Evolutionary conservation across 2,329 filamentous ascomycete genomes (phyloP).

Genomic region (Boeremia exigua): DNA sequence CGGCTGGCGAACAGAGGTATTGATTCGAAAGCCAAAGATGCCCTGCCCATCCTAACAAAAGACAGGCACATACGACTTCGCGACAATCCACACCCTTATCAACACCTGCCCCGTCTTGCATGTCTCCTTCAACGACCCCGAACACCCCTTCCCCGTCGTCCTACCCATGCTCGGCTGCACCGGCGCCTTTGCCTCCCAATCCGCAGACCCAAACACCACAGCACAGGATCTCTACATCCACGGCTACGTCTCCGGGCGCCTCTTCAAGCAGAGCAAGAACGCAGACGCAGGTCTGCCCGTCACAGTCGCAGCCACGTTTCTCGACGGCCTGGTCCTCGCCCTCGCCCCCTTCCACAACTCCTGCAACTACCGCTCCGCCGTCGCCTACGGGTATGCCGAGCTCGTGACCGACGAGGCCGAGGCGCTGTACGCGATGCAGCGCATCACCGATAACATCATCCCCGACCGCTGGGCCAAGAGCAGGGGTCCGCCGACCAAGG

Average conservation of each 20-base stretch:
- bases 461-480: slow-evolving; percentile 40
- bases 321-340: slow-evolving; percentile 45
- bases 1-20: slow-evolving; percentile 38
- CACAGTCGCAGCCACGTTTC: slow-evolving; percentile 51
- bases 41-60: background rate
- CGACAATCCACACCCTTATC: slow-evolving; percentile 43
- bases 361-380: slow-evolving; percentile 45
- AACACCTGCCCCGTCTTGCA: slow-evolving; percentile 43
- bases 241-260: slow-evolving; percentile 57
- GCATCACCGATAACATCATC: slow-evolving; percentile 44
- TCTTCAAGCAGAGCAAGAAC: slow-evolving; percentile 58
- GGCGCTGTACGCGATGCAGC: slow-evolving; percentile 37
- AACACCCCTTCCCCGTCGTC: slow-evolving; percentile 61
- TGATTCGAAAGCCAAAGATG: background rate
- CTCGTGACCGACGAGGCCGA: slow-evolving; percentile 33
- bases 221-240: slow-evolving; percentile 43
- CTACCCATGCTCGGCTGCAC: slow-evolving; percentile 52
- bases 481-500: slow-evolving; percentile 36
- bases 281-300: slow-evolving; percentile 33
- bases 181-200: slow-evolving; percentile 47
- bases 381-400: slow-evolving; percentile 38
- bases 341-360: slow-evolving; percentile 46
- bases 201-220: slow-evolving; percentile 65
- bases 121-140: slow-evolving; percentile 44
- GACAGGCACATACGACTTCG: slow-evolving; percentile 43